These are phyloP conservation scores for Rhododendron simsii DNA, from an alignment of 148 eudicot species.

Conservation along the genomic window DNA sequence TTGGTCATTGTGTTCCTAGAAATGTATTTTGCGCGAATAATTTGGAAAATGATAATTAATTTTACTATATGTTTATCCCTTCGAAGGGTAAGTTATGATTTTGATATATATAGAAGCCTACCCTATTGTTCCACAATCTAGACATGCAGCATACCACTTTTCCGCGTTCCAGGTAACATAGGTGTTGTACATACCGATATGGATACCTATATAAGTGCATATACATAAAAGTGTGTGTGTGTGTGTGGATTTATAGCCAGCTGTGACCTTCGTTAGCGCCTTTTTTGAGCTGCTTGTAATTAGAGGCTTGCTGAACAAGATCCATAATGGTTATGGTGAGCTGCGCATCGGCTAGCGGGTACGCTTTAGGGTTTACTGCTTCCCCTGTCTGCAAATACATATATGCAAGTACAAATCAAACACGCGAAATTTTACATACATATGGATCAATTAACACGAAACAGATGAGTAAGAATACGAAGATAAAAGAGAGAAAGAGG, in stretches of 20 bases:
- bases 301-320: conserved; percentile 65
- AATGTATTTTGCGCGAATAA: not conserved
- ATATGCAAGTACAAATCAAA: not conserved
- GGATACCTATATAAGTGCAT: not conserved
- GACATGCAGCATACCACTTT: not conserved
- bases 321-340: conserved; percentile 56
- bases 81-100: not conserved
- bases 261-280: conserved; percentile 42
- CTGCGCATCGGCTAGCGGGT: conserved; percentile 64
- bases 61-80: not conserved
- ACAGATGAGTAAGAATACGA: not conserved
- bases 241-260: no score
- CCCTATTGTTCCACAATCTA: not conserved
- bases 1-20: not conserved
- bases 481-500: not conserved
- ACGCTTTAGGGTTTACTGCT: conserved; percentile 63
- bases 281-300: conserved; percentile 61
- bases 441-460: not conserved
- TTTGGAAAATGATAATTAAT: not conserved
- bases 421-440: not conserved
- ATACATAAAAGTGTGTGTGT: not conserved
- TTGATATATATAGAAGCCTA: not conserved
- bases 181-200: not conserved
- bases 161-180: not conserved
- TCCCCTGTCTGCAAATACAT: conserved; percentile 37